Evolutionary conservation across 805 yeast genomes (phyloP).

Genomic region (Candida gorgasii): DNA sequence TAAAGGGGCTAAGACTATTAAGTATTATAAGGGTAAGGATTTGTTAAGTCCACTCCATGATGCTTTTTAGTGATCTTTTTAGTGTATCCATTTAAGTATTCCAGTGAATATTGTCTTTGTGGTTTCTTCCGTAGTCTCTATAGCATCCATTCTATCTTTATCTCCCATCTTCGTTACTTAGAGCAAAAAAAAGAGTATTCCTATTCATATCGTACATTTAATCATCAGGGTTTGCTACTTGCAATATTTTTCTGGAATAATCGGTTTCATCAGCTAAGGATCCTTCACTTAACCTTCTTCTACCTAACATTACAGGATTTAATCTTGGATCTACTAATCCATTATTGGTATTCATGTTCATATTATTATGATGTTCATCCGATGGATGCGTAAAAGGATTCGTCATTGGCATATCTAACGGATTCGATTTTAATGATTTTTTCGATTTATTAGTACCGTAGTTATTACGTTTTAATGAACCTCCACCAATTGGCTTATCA

Average conservation of each 20-base stretch:
- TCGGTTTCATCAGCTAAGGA: slow-evolving; percentile 85
- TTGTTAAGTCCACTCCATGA: slow-evolving; percentile 74
- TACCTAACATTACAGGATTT: slow-evolving; percentile 76
- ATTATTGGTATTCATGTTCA: neutral
- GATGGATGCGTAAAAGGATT: slow-evolving; percentile 67
- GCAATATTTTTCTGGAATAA: slow-evolving; percentile 74
- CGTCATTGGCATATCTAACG: slow-evolving; percentile 41
- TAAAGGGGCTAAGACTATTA: slow-evolving; percentile 77
- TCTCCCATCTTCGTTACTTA: no score
- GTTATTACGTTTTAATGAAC: slow-evolving; percentile 16
- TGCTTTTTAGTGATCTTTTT: slow-evolving; percentile 77
- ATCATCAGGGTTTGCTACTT: slow-evolving; percentile 84
- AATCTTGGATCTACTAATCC: slow-evolving; percentile 57
- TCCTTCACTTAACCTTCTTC: slow-evolving; percentile 83
- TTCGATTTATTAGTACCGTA: slow-evolving; percentile 17
- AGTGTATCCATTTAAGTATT: no score
- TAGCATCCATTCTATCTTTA: no score
- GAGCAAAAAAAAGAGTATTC: neutral
- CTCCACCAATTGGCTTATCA: slow-evolving; percentile 27
- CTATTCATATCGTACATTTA: slow-evolving; percentile 2
- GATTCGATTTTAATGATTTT: slow-evolving; percentile 23
- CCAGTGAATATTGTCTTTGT: no score
- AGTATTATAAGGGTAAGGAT: slow-evolving; percentile 61
- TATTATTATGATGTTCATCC: slow-evolving; percentile 44
- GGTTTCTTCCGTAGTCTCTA: no score